Percentiles rank a stretch among this genome's conserved stretches.
Evolutionary conservation across 108 stramenopile species (phyloP).

Genomic region (Skeletonema potamos): DNA sequence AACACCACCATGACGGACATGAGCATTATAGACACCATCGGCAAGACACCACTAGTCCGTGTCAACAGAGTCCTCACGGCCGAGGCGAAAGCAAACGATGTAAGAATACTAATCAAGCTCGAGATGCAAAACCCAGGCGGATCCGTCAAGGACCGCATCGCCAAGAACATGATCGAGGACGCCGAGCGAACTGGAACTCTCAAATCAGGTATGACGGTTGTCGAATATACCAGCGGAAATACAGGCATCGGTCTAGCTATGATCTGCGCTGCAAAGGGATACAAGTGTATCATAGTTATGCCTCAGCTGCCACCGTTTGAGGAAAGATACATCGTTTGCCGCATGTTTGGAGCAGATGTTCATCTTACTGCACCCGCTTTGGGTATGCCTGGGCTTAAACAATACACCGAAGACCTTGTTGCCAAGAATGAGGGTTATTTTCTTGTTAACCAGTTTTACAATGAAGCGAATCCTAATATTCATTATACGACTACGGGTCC

Average conservation of each 20-base stretch:
- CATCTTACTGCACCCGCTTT: slow-evolving; percentile 63
- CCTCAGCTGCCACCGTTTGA: slow-evolving; percentile 86
- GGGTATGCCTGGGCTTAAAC: background rate
- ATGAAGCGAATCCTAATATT: slow-evolving; percentile 66
- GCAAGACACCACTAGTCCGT: slow-evolving; percentile 46
- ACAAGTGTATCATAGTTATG: slow-evolving; percentile 76
- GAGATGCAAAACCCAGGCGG: slow-evolving; percentile 76
- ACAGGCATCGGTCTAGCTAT: slow-evolving; percentile 83
- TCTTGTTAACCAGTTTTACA: slow-evolving; percentile 91
- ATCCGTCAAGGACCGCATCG: slow-evolving; percentile 85
- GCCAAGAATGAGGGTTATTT: slow-evolving; percentile 49
- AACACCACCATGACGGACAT: slow-evolving; percentile 19
- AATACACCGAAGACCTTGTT: slow-evolving; percentile 5
- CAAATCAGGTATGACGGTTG: slow-evolving; percentile 74
- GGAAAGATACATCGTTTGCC: slow-evolving; percentile 59
- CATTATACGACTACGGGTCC: slow-evolving; percentile 82
- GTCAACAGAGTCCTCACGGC: slow-evolving; percentile 16
- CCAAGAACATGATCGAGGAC: slow-evolving; percentile 67
- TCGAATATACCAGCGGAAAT: slow-evolving; percentile 90
- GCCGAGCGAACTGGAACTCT: slow-evolving; percentile 68
- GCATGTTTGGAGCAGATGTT: slow-evolving; percentile 72
- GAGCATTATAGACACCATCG: slow-evolving; percentile 43
- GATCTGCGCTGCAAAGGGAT: slow-evolving; percentile 77
- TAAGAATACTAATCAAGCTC: slow-evolving; percentile 44
- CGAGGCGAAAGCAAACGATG: slow-evolving; percentile 22